These are phyloP conservation scores for Sugiyamaella grinbergsii DNA, from an alignment of 1,139 yeast genomes.

Conservation along the genomic window DNA sequence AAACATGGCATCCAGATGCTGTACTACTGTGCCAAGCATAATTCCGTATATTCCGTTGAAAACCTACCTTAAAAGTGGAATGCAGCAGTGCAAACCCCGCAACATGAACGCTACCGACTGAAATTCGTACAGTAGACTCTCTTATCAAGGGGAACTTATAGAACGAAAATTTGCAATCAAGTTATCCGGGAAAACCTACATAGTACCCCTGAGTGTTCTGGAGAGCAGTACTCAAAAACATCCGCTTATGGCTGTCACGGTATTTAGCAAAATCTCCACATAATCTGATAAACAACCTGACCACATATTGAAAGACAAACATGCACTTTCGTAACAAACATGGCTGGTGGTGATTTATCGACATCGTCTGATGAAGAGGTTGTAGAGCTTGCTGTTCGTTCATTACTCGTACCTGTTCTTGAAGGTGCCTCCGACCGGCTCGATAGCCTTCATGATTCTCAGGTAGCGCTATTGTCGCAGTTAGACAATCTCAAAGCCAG, in stretches of 20 bases:
- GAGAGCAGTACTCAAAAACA: neutral
- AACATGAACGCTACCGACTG: too few relatives aligned
- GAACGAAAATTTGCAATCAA: too few relatives aligned
- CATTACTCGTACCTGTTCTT: slow-evolving; percentile 34
- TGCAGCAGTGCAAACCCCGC: too few relatives aligned
- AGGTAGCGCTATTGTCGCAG: slow-evolving; percentile 33
- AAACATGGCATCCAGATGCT: too few relatives aligned
- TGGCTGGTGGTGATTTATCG: slow-evolving; percentile 16
- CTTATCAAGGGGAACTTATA: too few relatives aligned
- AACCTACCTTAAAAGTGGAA: too few relatives aligned
- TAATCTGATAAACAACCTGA: neutral
- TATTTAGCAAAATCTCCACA: neutral
- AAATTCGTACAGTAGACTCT: too few relatives aligned
- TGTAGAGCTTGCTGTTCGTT: slow-evolving; percentile 30
- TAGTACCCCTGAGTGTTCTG: neutral
- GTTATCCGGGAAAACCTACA: neutral
- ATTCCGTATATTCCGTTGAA: too few relatives aligned
- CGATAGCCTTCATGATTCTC: slow-evolving; percentile 36
- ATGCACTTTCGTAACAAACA: too few relatives aligned
- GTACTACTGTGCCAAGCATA: too few relatives aligned
- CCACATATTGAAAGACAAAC: neutral
- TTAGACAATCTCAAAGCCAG: slow-evolving; percentile 32
- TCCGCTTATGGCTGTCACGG: neutral
- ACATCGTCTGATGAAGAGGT: slow-evolving; percentile 24
- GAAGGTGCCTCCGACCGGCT: slow-evolving; percentile 36